Percentiles rank a stretch among this genome's conserved stretches.
These are phyloP conservation scores for Claviceps pusilla DNA, from an alignment of 2,329 filamentous ascomycete species.

Conservation along the genomic window DNA sequence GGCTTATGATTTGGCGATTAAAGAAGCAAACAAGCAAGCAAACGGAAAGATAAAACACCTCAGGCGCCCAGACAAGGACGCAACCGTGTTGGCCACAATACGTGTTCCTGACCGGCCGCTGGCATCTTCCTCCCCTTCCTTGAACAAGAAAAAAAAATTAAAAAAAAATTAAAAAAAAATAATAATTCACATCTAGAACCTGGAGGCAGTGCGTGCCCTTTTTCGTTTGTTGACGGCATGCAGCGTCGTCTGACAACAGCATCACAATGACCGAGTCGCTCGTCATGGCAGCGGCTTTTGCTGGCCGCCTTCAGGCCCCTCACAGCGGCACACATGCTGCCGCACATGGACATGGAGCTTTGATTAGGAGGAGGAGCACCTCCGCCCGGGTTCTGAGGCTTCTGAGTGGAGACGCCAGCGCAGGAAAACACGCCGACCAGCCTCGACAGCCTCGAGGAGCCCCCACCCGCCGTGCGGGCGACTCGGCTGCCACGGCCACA, in stretches of 20 bases:
- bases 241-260: background rate
- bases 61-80: too few species aligned
- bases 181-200: background rate
- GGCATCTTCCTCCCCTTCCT: too few species aligned
- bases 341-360: background rate
- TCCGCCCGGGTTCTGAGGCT: background rate
- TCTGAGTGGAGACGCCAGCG: background rate
- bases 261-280: constrained; percentile 14
- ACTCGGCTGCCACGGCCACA: background rate
- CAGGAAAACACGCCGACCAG: background rate
- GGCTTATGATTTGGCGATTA: too few species aligned
- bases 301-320: background rate
- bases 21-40: too few species aligned
- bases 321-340: background rate
- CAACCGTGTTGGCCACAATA: too few species aligned
- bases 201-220: background rate
- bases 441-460: background rate
- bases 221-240: background rate
- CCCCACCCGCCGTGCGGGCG: background rate
- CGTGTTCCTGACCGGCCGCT: too few species aligned
- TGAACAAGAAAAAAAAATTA: background rate
- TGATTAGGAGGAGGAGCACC: background rate
- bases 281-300: constrained; percentile 13
- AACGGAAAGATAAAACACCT: too few species aligned
- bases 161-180: too few species aligned